A percentile compares a stretch with the other conserved stretches of the same genome.
Conservation (phyloP, 768 basidiomycete genomes). For the Rhizopogon vinicolor region DNA sequence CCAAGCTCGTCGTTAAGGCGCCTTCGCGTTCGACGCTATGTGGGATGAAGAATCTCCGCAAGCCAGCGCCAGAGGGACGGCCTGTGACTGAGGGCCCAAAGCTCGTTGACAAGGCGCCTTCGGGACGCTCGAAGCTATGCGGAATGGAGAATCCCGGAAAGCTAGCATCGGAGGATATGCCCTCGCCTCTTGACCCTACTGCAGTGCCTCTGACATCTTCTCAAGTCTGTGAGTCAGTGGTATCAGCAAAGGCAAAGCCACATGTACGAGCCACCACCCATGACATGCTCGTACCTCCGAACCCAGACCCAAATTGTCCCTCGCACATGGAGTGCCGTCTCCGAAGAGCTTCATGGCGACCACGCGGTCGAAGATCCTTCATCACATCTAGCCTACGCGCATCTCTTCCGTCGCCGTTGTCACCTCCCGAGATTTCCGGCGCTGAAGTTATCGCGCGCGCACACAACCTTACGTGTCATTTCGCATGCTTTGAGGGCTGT, state of each 20-base stretch:
- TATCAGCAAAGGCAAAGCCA: background rate
- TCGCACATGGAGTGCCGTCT: background rate
- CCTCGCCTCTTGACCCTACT: constrained; percentile 6
- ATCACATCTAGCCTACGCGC: constrained; percentile 59
- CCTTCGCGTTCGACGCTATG: too few species aligned
- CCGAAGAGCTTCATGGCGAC: constrained; percentile 50
- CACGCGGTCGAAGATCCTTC: constrained; percentile 37
- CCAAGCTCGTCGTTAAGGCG: background rate
- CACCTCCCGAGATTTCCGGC: constrained; percentile 47
- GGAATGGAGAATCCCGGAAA: background rate
- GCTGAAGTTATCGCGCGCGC: background rate
- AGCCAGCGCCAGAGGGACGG: constrained; percentile 1
- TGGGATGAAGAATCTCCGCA: background rate
- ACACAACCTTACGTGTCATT: background rate
- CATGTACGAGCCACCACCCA: background rate
- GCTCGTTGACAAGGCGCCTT: background rate
- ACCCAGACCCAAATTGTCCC: background rate
- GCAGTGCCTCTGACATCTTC: constrained; percentile 4
- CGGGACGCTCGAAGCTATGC: background rate
- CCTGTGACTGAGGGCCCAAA: too few species aligned
- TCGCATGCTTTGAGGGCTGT: background rate
- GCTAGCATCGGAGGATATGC: background rate
- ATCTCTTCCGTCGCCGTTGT: constrained; percentile 57
- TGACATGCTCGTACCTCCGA: background rate
- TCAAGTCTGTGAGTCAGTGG: background rate